Conservation (phyloP, 768 basidiomycete species). For the Antrodiella citrinella region DNA sequence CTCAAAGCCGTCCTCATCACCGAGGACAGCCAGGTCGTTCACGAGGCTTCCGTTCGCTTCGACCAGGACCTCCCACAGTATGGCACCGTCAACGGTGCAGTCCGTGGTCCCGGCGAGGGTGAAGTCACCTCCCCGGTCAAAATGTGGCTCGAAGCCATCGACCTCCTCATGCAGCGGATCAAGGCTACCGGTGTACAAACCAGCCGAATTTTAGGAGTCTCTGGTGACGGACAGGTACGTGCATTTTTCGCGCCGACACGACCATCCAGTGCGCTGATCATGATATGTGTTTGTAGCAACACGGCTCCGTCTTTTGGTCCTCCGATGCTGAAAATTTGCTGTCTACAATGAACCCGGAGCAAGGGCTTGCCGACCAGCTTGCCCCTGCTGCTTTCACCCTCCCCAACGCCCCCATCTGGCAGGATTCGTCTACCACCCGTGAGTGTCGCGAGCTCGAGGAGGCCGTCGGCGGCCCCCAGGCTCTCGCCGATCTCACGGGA, state of each 20-base stretch:
- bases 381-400: slow-evolving; percentile 59
- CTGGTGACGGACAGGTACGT: slow-evolving; percentile 81
- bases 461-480: slow-evolving; percentile 60
- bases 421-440: slow-evolving; percentile 76
- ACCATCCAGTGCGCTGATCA: not conserved
- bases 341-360: slow-evolving; percentile 40
- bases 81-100: slow-evolving; percentile 57
- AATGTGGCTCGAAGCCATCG: slow-evolving; percentile 84
- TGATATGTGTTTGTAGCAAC: slow-evolving; percentile 45
- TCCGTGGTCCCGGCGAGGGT: slow-evolving; percentile 54
- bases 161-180: slow-evolving; percentile 62
- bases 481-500: slow-evolving; percentile 68
- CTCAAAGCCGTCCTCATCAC: slow-evolving; percentile 69
- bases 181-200: slow-evolving; percentile 53
- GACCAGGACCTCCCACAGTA: slow-evolving; percentile 70
- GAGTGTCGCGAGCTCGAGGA: slow-evolving; percentile 68
- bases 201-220: slow-evolving; percentile 50
- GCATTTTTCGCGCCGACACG: slow-evolving; percentile 16
- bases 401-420: slow-evolving; percentile 75
- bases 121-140: slow-evolving; percentile 74
- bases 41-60: slow-evolving; percentile 71
- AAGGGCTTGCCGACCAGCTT: slow-evolving; percentile 52
- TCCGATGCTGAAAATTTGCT: slow-evolving; percentile 42
- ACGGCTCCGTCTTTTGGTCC: slow-evolving; percentile 84
- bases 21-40: slow-evolving; percentile 46